phyloP scores from a whole-genome alignment of 2,329 filamentous ascomycete species.

The Trichoderma breve region DNA sequence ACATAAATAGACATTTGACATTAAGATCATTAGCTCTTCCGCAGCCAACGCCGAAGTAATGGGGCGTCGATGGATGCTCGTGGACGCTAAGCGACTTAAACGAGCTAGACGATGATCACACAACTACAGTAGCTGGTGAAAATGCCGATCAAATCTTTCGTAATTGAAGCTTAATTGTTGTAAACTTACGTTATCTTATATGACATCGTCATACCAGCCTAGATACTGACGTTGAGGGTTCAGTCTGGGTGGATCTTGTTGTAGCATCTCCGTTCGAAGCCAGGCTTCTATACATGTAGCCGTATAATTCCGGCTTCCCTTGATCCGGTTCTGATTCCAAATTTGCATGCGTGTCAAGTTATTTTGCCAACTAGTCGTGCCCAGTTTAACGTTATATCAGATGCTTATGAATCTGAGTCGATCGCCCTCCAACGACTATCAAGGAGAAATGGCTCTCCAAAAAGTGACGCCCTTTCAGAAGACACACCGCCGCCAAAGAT shows the following conservation, averaged over 20 bases:
- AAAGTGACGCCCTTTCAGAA: neutral
- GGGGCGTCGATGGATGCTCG: neutral
- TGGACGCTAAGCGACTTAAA: neutral
- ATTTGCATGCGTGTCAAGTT: neutral
- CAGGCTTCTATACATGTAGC: neutral
- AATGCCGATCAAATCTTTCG: neutral
- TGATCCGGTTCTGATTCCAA: neutral
- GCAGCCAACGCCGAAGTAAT: neutral
- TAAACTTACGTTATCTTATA: neutral
- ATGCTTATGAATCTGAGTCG: neutral
- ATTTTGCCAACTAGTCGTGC: neutral
- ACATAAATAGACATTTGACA: neutral
- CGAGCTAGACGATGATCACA: neutral
- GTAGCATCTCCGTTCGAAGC: neutral
- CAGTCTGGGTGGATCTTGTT: neutral
- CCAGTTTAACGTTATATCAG: neutral
- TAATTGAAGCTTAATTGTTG: neutral
- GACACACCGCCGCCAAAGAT: neutral
- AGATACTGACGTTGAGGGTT: neutral
- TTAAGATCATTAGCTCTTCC: neutral
- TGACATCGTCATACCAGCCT: neutral
- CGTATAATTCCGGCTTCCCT: neutral
- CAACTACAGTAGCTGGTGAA: neutral
- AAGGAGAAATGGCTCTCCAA: neutral
- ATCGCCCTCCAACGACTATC: neutral